These are phyloP conservation scores for Debaryomycetaceae sp. DNA, from an alignment of 1,139 yeast genomes.

Conservation along the genomic window DNA sequence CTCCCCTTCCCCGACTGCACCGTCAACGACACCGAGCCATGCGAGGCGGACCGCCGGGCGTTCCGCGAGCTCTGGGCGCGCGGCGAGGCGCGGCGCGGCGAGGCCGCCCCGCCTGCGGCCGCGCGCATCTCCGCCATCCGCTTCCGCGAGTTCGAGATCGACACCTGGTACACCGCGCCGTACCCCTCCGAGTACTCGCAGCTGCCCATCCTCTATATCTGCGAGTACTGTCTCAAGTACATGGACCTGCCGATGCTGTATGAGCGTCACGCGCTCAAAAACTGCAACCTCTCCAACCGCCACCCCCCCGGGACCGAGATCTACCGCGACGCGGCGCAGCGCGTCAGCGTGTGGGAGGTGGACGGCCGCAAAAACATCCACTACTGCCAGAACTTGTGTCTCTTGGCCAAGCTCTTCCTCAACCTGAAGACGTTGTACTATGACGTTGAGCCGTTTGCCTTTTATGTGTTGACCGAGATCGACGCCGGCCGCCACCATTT, in stretches of 20 bases:
- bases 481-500: constrained; percentile 65
- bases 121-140: constrained; percentile 37
- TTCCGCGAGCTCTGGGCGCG: constrained; percentile 33
- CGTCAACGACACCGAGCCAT: constrained; percentile 61
- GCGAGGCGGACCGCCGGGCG: constrained; percentile 40
- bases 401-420: constrained; percentile 81
- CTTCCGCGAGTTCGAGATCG: constrained; percentile 68
- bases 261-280: constrained; percentile 69
- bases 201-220: constrained; percentile 60
- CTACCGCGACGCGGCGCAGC: constrained; percentile 54
- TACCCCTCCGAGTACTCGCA: constrained; percentile 83
- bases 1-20: constrained; percentile 55
- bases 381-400: constrained; percentile 86
- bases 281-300: constrained; percentile 46
- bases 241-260: constrained; percentile 67
- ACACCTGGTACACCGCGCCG: constrained; percentile 92
- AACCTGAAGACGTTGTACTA: constrained; percentile 89
- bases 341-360: constrained; percentile 77
- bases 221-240: constrained; percentile 83
- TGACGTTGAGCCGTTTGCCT: constrained; percentile 92
- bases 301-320: constrained; percentile 93
- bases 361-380: constrained; percentile 82
- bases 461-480: constrained; percentile 75
- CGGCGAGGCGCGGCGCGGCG: constrained; percentile 19
- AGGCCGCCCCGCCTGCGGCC: constrained; percentile 2